Evolutionary conservation across 192 early-diverging fungal species (phyloP), one percentile per base, ranked within the genome.

Genomic region (Gaertneriomyces sp.): DNA sequence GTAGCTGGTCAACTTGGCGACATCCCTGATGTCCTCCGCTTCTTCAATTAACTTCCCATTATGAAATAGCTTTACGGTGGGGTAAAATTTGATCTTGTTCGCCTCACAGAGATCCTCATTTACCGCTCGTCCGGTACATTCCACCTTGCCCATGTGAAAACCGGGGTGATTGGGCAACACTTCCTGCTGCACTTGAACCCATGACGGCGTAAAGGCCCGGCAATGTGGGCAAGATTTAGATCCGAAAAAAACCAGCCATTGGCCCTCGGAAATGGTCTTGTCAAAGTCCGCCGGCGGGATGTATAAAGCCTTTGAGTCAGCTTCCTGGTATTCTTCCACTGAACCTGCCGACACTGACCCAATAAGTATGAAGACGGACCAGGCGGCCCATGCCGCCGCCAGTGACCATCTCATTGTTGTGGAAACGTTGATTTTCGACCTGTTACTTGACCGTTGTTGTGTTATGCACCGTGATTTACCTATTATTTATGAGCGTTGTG

Each of bases 121-220:
- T 16, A 55, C 67, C 6, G 82, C 79, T 61, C 89, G 73, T 6
- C 82, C 62, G 1, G 81, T 72, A 63, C 89, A 90, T 57, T 91
- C 83, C 52, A 91, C 82, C 50, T 89, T 81, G 38, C 76, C 89
- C 68, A 93, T 78, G 56, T 77, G 63, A 62, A 93, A 79, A 9
- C 77, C 62, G 40, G 74, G 77, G 5, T 63, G 60, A 4, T 63
- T 59, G 25, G 70, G 57, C 47, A 79, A 70, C 3, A 70, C 70
- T 4, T 43, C 40, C 39, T 64, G 17, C 47, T 76, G 65, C 16
- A 60, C 64, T 47, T 76, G 47, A 6, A 68, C 45, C 74, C 74
- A 76, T 53, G 58, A 45, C 6, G 74, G 74, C 17, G 69, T 71
- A 25, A 70, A 70, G 43, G 16, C 39, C 49, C 53, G 19, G 66